These are phyloP conservation scores for Candida maris DNA, from an alignment of 805 yeast species.

Conservation along the genomic window DNA sequence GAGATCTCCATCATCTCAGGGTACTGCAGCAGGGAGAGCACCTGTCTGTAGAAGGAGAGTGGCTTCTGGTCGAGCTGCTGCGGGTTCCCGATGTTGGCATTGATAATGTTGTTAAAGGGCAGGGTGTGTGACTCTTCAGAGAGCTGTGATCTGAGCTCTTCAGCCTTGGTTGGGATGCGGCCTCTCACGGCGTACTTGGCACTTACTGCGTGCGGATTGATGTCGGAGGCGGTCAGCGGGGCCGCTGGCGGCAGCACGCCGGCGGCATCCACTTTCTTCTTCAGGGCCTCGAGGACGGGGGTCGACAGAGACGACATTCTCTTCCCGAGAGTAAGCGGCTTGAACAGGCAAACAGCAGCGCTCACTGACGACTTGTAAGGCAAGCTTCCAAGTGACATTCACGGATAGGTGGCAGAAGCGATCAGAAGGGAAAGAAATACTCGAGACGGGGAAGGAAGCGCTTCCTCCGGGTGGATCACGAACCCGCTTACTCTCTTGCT, in stretches of 20 bases:
- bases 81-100: slow-evolving; percentile 96
- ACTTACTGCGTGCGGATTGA: slow-evolving; percentile 70
- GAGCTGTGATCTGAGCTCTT: slow-evolving; percentile 64
- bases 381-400: too few species aligned
- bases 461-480: too few species aligned
- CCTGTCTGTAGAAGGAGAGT: slow-evolving; percentile 91
- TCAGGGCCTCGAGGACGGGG: slow-evolving; percentile 1
- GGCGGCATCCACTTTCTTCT: slow-evolving; percentile 6
- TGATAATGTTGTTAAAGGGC: slow-evolving; percentile 76
- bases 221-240: slow-evolving; percentile 42
- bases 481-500: too few species aligned
- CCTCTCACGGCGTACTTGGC: slow-evolving; percentile 98
- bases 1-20: slow-evolving; percentile 57
- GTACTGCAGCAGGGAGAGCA: slow-evolving; percentile 78
- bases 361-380: too few species aligned
- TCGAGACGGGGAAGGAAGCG: too few species aligned
- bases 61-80: slow-evolving; percentile 96
- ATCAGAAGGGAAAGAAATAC: too few species aligned
- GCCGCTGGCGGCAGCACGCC: slow-evolving; percentile 30
- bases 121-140: slow-evolving; percentile 52
- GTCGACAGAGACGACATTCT: slow-evolving; percentile 1
- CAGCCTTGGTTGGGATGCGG: slow-evolving; percentile 88
- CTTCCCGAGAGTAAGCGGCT: too few species aligned
- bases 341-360: not conserved
- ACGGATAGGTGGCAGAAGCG: too few species aligned